Evolutionary conservation across 148 eudicot species (phyloP).

Genomic region (Simmondsia chinensis): DNA sequence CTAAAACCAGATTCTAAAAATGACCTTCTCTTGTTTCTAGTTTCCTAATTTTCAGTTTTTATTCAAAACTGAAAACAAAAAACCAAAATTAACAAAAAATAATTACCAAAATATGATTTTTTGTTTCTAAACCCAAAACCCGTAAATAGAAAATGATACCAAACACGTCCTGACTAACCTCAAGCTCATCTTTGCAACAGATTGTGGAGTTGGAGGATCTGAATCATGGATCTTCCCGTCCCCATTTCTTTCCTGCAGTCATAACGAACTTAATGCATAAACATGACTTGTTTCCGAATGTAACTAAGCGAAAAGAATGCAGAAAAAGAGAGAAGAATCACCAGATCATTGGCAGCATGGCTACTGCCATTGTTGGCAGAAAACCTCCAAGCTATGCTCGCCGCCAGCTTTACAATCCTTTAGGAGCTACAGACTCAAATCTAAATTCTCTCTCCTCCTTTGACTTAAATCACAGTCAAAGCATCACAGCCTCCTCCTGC

Average conservation of each 20-base stretch:
- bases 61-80: too few relatives aligned
- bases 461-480: constrained; percentile 2
- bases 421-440: constrained; percentile 12
- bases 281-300: background rate
- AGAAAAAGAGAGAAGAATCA: constrained; percentile 12
- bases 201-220: constrained; percentile 71
- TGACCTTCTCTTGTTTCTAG: too few relatives aligned
- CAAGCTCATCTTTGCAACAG: constrained; percentile 56
- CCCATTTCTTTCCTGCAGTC: constrained; percentile 62
- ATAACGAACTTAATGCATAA: constrained; percentile 1
- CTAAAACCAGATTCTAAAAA: too few relatives aligned
- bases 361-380: constrained; percentile 60
- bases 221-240: constrained; percentile 58
- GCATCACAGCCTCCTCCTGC: constrained; percentile 17
- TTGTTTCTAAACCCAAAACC: too few relatives aligned
- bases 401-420: constrained; percentile 49
- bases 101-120: too few relatives aligned
- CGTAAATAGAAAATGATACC: too few relatives aligned
- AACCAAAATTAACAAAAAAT: too few relatives aligned
- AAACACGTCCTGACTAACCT: too few relatives aligned
- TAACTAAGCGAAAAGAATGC: background rate
- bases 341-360: constrained; percentile 57
- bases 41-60: too few relatives aligned
- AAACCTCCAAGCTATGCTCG: constrained; percentile 62
- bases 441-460: constrained; percentile 5